phyloP scores from a whole-genome alignment of 371 early-diverging fungal genomes.

The Rhizopus sp. region DNA sequence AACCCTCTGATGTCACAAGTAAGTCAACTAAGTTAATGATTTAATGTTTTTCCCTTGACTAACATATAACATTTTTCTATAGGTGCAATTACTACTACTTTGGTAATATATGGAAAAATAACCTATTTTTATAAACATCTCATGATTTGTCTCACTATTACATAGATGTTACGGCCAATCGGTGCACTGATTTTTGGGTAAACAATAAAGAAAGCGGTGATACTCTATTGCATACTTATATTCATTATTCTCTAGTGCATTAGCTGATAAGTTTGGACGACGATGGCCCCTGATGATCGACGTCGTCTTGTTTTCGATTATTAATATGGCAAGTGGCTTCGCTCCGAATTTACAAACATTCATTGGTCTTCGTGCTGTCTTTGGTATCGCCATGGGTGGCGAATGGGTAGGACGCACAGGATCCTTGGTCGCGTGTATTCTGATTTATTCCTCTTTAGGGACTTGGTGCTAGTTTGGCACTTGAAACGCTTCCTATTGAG shows the following conservation, averaged over 20 bases:
- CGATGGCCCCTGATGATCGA: slow-evolving; percentile 71
- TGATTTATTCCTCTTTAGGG: slow-evolving; percentile 34
- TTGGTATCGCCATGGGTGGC: slow-evolving; percentile 77
- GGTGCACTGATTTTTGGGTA: slow-evolving; percentile 75
- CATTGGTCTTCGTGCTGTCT: slow-evolving; percentile 59
- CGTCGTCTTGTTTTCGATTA: slow-evolving; percentile 61
- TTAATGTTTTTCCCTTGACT: slow-evolving; percentile 1
- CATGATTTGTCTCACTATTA: too few relatives aligned
- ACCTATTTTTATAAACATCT: background rate
- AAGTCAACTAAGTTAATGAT: slow-evolving; percentile 17
- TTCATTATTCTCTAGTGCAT: slow-evolving; percentile 24
- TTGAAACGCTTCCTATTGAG: slow-evolving; percentile 69
- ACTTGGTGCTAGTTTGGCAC: slow-evolving; percentile 69
- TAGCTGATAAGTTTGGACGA: slow-evolving; percentile 71
- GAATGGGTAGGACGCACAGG: slow-evolving; percentile 58
- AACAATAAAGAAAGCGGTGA: background rate
- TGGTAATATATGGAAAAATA: slow-evolving; percentile 24
- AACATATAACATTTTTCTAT: slow-evolving; percentile 1
- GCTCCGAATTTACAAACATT: slow-evolving; percentile 53
- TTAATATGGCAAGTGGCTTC: slow-evolving; percentile 72
- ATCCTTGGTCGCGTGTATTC: background rate
- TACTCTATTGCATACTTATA: background rate
- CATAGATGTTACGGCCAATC: slow-evolving; percentile 64
- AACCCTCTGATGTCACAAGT: slow-evolving; percentile 58
- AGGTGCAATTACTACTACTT: slow-evolving; percentile 49